phyloP scores from a whole-genome alignment of 2,329 filamentous ascomycete genomes.

The Colletotrichum sp. region DNA sequence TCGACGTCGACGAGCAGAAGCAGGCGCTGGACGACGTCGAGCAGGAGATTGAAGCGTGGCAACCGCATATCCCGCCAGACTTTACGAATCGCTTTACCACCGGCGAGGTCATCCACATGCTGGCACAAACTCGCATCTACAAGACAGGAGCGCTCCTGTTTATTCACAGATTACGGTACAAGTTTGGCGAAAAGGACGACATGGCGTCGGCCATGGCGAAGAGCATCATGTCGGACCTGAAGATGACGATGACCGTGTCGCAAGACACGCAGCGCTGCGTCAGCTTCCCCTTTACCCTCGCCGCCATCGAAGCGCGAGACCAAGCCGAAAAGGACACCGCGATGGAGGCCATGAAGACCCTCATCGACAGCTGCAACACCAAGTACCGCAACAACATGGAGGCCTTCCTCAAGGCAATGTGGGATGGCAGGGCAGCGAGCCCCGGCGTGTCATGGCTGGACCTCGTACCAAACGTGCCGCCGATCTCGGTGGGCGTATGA shows the following conservation, averaged over 20 bases:
- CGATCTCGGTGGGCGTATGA: slow-evolving; percentile 14
- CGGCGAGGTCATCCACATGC: slow-evolving; percentile 30
- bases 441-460: slow-evolving; percentile 16
- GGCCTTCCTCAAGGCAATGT: neutral
- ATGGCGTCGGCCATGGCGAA: slow-evolving; percentile 24
- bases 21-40: slow-evolving; percentile 19
- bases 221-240: slow-evolving; percentile 27
- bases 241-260: slow-evolving; percentile 24
- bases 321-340: slow-evolving; percentile 6
- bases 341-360: slow-evolving; percentile 1
- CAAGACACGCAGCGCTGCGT: slow-evolving; percentile 22
- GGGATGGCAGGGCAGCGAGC: neutral
- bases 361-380: slow-evolving; percentile 16
- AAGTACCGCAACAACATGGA: slow-evolving; percentile 6
- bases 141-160: slow-evolving; percentile 27
- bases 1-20: slow-evolving; percentile 8
- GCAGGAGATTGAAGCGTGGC: slow-evolving; percentile 22
- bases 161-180: slow-evolving; percentile 26
- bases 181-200: slow-evolving; percentile 24
- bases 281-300: slow-evolving; percentile 26
- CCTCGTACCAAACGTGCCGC: neutral
- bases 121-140: slow-evolving; percentile 31
- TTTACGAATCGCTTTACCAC: slow-evolving; percentile 24
- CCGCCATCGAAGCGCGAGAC: slow-evolving; percentile 27
- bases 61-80: slow-evolving; percentile 24